Percentiles rank a stretch among this genome's conserved stretches.
Evolutionary conservation across 2,329 filamentous ascomycete genomes (phyloP).

Genomic region (Paracoccidioides lutzii): DNA sequence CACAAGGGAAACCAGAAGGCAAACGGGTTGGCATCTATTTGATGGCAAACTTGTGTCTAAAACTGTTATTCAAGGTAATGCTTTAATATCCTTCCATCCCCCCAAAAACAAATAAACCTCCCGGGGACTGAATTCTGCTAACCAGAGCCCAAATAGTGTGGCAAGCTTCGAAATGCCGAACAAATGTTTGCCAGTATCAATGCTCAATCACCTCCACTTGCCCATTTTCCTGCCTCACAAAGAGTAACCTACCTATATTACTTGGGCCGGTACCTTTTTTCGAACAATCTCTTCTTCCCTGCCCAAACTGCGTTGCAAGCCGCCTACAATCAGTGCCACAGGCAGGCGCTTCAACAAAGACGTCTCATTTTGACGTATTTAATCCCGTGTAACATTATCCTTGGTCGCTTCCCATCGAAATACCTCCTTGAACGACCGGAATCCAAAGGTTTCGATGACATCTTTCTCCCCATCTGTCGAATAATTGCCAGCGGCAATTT

Average conservation of each 20-base stretch:
- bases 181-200: slow-evolving; percentile 84
- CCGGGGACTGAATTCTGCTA: not conserved
- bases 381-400: slow-evolving; percentile 66
- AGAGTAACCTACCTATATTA: slow-evolving; percentile 91
- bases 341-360: slow-evolving; percentile 51
- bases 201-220: slow-evolving; percentile 66
- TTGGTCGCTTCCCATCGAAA: slow-evolving; percentile 67
- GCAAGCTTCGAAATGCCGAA: slow-evolving; percentile 68
- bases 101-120: too few relatives aligned
- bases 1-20: slow-evolving; percentile 57
- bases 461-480: slow-evolving; percentile 60
- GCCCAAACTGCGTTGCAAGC: slow-evolving; percentile 63
- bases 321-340: slow-evolving; percentile 64
- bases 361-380: slow-evolving; percentile 72
- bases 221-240: slow-evolving; percentile 71
- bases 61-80: slow-evolving; percentile 65
- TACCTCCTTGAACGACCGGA: slow-evolving; percentile 57
- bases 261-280: slow-evolving; percentile 78
- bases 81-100: too few relatives aligned
- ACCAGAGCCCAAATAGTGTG: slow-evolving; percentile 40
- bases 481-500: slow-evolving; percentile 66
- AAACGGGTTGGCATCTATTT: slow-evolving; percentile 82
- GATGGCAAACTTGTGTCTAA: slow-evolving; percentile 81
- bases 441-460: slow-evolving; percentile 48
- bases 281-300: slow-evolving; percentile 68